Base-by-base conservation (phyloP, 805 yeast species). In the Torulaspora indica region DNA sequence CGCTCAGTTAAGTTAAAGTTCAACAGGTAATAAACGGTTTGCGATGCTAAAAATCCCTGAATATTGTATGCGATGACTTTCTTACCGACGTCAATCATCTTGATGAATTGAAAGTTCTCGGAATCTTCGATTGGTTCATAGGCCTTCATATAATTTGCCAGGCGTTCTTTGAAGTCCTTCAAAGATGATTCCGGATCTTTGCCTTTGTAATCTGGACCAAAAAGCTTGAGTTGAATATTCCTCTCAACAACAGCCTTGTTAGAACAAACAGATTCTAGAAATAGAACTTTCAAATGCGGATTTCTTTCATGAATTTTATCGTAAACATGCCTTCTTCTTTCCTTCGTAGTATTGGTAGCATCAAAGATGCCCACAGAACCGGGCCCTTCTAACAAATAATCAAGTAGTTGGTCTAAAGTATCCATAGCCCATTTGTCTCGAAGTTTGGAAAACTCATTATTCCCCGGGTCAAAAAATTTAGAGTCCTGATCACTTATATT, bases 341-440 rank as follows among this genome's bases (percentile, higher is more conserved):
- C 61, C 50, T 74, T 81, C 2, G 90, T 85, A 3, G 87, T 79
- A 58, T 85, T 85, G 1, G 95, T 85, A 1, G 93, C 93, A 66
- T 85, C 95, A 61, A 85, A 84, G 8, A 91, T 87, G 2, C 97
- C 98, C 7, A 91, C 96, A 5, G 90, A 81, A 2, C 98, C 98
- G 25, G 81, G 78, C 0, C 88, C 95, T 10, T 78, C 74, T 38
- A 89, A 62, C 4, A 93, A 75, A 65, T 86, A 90, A 54, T 90
- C 91, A 28, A 91, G 69, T 43, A 91, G 67, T 56, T 83, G 85
- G 48, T 88, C 91, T 45, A 91, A 69, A 0, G 98, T 91, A 52
- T 91, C 95, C 79, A 84, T 81, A 0, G 98, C 98, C 98, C 98
- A 93, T 63, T 84, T 77, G 58, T 91, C 97, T 48, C 98, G 76